Evolutionary conservation across 1,284 basidiomycete genomes (phyloP).

Genomic region (Sphaerobolus stellatus): DNA sequence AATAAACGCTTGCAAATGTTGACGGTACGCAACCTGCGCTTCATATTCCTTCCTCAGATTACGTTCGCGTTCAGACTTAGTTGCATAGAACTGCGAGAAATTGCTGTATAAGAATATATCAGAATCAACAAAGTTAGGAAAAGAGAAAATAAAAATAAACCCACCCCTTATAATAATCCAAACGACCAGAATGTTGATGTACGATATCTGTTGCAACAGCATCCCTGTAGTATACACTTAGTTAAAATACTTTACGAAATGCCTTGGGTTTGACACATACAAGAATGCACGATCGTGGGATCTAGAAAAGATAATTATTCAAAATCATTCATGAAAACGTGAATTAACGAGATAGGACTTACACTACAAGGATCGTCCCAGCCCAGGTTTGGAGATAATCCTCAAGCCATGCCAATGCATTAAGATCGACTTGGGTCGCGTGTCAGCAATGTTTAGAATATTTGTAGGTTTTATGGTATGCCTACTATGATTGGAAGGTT

Average conservation of each 20-base stretch:
- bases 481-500: constrained; percentile 96
- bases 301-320: constrained; percentile 35
- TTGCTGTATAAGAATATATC: constrained; percentile 60
- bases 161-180: constrained; percentile 93
- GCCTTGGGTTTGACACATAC: constrained; percentile 41
- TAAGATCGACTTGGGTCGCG: constrained; percentile 62
- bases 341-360: constrained; percentile 28
- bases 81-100: constrained; percentile 98
- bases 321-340: constrained; percentile 1
- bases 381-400: constrained; percentile 98
- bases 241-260: constrained; percentile 6
- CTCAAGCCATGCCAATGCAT: constrained; percentile 85
- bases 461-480: not conserved
- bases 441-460: not conserved
- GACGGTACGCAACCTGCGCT: constrained; percentile 91
- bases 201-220: constrained; percentile 95
- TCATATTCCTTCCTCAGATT: constrained; percentile 95
- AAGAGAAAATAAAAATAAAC: constrained; percentile 12
- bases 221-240: constrained; percentile 52
- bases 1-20: constrained; percentile 96
- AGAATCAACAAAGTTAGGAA: not conserved
- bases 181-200: constrained; percentile 91
- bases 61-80: constrained; percentile 91
- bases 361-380: constrained; percentile 94
- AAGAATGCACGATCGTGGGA: constrained; percentile 99